Evolutionary conservation across 495 filamentous ascomycete genomes (phyloP).

Genomic region (Aspergillus haitiensis): DNA sequence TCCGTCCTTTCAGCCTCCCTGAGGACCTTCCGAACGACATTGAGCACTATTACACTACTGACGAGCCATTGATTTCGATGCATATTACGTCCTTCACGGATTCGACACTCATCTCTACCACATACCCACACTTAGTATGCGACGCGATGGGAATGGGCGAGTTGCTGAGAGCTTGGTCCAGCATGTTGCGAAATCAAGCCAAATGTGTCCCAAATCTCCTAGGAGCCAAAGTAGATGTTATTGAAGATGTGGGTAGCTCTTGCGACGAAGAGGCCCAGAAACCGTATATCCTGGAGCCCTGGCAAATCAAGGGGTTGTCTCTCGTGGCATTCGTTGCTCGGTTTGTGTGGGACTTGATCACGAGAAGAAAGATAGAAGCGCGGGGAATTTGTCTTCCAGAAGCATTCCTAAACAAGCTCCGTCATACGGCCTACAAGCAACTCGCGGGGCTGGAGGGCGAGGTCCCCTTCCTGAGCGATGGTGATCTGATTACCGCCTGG

Average conservation of each 20-base stretch:
- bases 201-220: neutral
- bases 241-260: neutral
- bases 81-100: conserved; percentile 4
- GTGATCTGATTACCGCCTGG: conserved; percentile 10
- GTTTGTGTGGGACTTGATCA: conserved; percentile 4
- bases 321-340: neutral
- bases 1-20: neutral
- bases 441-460: neutral
- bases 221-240: neutral
- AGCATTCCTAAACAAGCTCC: neutral
- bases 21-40: neutral
- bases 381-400: neutral
- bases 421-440: neutral
- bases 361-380: neutral
- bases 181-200: neutral
- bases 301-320: neutral
- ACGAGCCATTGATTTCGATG: neutral
- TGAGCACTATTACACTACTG: neutral
- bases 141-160: conserved; percentile 1
- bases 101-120: neutral
- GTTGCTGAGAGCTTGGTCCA: neutral
- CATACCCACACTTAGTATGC: neutral
- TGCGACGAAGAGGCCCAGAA: neutral
- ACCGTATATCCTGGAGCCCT: neutral
- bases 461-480: conserved; percentile 4